Evolutionary conservation across 306 rosid genomes (phyloP), one percentile per base, ranked within the genome.

Genomic region (Castanea sativa): DNA sequence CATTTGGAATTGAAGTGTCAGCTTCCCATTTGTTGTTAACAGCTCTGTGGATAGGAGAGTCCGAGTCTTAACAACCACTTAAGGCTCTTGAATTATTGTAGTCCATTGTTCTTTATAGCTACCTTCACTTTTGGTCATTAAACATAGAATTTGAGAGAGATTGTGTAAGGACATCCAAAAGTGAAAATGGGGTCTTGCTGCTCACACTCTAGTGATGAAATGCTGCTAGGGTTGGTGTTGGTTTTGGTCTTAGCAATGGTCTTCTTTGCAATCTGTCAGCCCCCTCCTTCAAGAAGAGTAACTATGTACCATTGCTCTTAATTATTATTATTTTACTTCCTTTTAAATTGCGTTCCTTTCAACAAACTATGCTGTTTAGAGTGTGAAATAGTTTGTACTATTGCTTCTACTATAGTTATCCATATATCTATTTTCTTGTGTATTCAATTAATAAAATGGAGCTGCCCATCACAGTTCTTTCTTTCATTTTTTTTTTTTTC

Each of bases 221-320:
- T 27, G 43, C 63, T 80, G 64, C 25, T 83, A 57, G 89, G 87
- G 29, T 16, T 82, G 82, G 68, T 80, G 67, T 30, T 83, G 79
- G 82, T 73, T 76, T 23, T 80, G 53, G 78, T 80, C 49, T 55
- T 85, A 27, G 87, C 80, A 13, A 82, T 87, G 88, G 83, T 85
- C 51, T 74, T 87, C 82, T 80, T 87, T 27, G 30, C 74, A 51
- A 0, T 77, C 23, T 79, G 83, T 23, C 86, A 69, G 30, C 81
- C 79, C 25, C 85, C 53, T 32, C 86, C 80, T 23, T 76, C 33
- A 8, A 80, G 77, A 71, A 84, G 91, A 75, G 77, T 83, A 21
- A 68, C 74, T 19, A 49, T 85, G 20, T 83, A 67, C 82, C 80
- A 27, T 68, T 87, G 87, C 61, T 85, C 23, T 35, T 85, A 57